Percentiles rank a stretch among this genome's conserved stretches.
Conservation (phyloP, 2,329 filamentous ascomycete genomes). For the Aureobasidium melanogenum region DNA sequence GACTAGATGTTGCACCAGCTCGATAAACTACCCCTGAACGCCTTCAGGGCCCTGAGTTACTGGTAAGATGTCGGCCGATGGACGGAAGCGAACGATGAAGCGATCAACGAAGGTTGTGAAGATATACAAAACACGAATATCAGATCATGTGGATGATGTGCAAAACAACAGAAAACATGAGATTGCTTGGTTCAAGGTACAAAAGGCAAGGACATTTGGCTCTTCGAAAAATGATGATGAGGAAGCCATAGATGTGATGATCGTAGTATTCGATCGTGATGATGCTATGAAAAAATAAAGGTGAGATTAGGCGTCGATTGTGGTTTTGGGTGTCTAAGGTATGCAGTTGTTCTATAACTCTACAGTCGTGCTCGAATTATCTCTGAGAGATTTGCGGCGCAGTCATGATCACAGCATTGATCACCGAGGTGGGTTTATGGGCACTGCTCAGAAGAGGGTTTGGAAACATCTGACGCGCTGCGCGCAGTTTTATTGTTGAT, state of each 20-base stretch:
- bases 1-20: neutral
- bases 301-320: too few species aligned
- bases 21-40: neutral
- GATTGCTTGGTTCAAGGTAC: too few species aligned
- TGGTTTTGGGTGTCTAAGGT: neutral
- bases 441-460: neutral
- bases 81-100: neutral
- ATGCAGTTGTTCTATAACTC: neutral
- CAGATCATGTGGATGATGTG: too few species aligned
- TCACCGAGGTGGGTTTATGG: neutral
- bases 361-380: too few species aligned
- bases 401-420: neutral
- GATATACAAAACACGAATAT: neutral
- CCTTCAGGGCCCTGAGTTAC: neutral
- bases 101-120: neutral
- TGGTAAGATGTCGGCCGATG: neutral
- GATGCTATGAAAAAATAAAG: too few species aligned
- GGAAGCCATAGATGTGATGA: too few species aligned
- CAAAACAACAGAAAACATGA: too few species aligned
- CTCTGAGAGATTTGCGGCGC: too few species aligned
- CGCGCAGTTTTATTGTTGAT: neutral
- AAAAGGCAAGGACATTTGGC: too few species aligned
- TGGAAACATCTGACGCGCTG: neutral
- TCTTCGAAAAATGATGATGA: too few species aligned
- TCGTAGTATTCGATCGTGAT: too few species aligned